Conservation (phyloP, 345 rosid species). For the Moricandia arvensis region DNA sequence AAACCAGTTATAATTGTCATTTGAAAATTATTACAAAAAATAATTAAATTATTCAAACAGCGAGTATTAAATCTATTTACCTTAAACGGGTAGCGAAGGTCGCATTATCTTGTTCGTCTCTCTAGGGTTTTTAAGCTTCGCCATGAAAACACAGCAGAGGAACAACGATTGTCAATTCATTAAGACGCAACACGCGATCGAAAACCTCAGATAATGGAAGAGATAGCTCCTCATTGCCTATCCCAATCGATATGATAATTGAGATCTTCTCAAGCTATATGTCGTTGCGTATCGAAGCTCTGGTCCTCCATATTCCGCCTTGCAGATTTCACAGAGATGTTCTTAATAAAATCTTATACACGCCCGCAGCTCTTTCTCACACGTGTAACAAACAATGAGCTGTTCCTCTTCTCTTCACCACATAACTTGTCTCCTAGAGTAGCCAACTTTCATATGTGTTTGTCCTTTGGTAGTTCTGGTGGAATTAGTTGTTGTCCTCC, state of each 20-base stretch:
- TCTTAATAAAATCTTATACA: neutral
- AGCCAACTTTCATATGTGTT: neutral
- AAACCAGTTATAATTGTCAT: too few species aligned
- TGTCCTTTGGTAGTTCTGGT: neutral
- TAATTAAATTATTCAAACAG: too few species aligned
- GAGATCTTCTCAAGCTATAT: neutral
- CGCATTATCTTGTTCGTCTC: neutral
- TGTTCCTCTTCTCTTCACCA: neutral
- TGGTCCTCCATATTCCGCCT: neutral
- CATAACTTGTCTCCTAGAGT: neutral
- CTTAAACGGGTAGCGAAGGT: too few species aligned
- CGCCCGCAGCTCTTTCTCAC: neutral
- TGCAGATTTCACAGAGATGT: neutral
- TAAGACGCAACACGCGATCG: neutral
- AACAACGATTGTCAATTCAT: neutral
- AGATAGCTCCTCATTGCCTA: neutral
- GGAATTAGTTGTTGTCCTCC: neutral
- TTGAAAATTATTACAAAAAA: too few species aligned
- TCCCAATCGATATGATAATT: neutral
- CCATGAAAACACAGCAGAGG: neutral
- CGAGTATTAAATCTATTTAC: too few species aligned
- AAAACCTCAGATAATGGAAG: neutral
- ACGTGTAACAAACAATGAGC: neutral
- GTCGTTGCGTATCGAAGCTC: constrained; percentile 2
- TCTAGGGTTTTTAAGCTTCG: neutral